phyloP scores from a whole-genome alignment of 768 basidiomycete genomes.

The Auriscalpium microsporum region DNA sequence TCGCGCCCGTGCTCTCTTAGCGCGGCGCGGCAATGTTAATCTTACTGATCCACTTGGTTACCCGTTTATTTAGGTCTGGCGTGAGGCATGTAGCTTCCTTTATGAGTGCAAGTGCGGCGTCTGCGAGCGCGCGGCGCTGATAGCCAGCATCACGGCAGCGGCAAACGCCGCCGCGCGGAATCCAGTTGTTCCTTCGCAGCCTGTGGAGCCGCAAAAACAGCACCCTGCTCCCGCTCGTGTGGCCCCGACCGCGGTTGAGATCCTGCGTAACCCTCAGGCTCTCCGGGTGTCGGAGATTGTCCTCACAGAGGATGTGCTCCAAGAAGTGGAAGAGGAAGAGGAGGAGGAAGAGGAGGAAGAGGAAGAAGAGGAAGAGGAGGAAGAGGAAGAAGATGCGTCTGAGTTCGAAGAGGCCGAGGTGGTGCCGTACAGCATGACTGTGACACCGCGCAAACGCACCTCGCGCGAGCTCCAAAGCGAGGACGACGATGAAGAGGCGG shows the following conservation, averaged over 20 bases:
- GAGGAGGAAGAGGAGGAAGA: slow-evolving; percentile 21
- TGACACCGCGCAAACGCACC: background rate
- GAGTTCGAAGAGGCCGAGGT: slow-evolving; percentile 8
- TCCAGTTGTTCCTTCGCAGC: slow-evolving; percentile 22
- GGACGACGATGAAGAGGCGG: slow-evolving; percentile 20
- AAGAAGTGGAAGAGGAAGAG: slow-evolving; percentile 8
- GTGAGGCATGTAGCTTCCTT: slow-evolving; percentile 62
- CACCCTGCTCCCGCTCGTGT: background rate
- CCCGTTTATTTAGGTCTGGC: slow-evolving; percentile 46
- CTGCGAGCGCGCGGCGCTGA: slow-evolving; percentile 57
- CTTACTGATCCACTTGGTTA: background rate
- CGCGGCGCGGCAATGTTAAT: background rate
- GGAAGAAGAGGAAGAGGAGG: slow-evolving; percentile 28
- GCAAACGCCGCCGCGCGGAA: slow-evolving; percentile 7
- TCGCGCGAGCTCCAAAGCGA: slow-evolving; percentile 21
- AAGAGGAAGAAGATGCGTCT: slow-evolving; percentile 25
- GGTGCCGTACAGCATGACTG: background rate
- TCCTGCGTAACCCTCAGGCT: background rate
- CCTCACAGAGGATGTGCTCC: slow-evolving; percentile 16
- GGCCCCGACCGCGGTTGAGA: slow-evolving; percentile 3
- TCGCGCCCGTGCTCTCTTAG: slow-evolving; percentile 17
- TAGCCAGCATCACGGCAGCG: slow-evolving; percentile 37
- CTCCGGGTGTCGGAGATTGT: slow-evolving; percentile 12
- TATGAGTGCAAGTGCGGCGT: slow-evolving; percentile 69
- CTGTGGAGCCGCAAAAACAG: background rate